Percentiles rank a stretch among this genome's conserved stretches.
Conservation (phyloP, 2,329 filamentous ascomycete genomes). For the Knufia fluminis region DNA sequence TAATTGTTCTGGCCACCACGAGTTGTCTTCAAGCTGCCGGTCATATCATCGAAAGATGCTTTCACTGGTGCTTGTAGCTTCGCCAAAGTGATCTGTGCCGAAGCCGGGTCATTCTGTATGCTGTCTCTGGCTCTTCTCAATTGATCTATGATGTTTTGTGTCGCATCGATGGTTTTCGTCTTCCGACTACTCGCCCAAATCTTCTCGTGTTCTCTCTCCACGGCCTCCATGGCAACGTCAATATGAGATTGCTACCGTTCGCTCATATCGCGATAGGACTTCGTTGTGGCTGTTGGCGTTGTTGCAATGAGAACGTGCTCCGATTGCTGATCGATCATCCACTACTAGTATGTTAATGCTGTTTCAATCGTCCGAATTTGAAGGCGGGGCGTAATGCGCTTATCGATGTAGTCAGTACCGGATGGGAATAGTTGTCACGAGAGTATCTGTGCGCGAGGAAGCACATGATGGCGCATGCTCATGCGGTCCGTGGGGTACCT, state of each 20-base stretch:
- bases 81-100: slow-evolving; percentile 64
- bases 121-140: slow-evolving; percentile 64
- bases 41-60: slow-evolving; percentile 68
- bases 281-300: neutral
- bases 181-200: slow-evolving; percentile 62
- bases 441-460: no score
- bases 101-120: slow-evolving; percentile 63
- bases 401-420: no score
- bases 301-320: neutral
- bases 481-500: no score
- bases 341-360: no score
- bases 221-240: slow-evolving; percentile 45
- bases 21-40: slow-evolving; percentile 71
- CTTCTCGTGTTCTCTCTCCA: slow-evolving; percentile 66
- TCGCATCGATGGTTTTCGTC: slow-evolving; percentile 62
- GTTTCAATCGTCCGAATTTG: no score
- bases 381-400: no score
- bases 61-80: slow-evolving; percentile 82
- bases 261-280: neutral
- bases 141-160: slow-evolving; percentile 72
- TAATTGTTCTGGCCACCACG: slow-evolving; percentile 76
- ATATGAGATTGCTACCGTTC: neutral
- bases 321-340: no score
- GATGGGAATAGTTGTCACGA: no score
- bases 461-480: no score